Evolutionary conservation across 2,329 filamentous ascomycete genomes (phyloP).

Genomic region (Fusarium sp.): DNA sequence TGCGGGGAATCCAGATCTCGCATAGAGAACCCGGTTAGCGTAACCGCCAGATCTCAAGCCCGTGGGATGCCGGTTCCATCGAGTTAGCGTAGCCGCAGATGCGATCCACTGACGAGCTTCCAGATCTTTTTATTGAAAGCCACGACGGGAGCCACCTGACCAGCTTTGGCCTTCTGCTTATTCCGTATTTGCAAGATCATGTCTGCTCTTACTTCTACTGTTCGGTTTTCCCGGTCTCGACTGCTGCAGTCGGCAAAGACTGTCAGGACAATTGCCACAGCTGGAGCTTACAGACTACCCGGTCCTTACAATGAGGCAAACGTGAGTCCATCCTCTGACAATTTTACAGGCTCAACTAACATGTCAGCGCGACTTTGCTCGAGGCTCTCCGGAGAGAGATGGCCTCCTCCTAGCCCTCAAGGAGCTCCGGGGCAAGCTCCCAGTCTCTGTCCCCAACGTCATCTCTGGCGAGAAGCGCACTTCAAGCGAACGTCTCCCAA

Average conservation of each 20-base stretch:
- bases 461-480: constrained; percentile 8
- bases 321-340: neutral
- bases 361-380: constrained; percentile 8
- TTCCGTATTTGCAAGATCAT: neutral
- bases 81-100: constrained; percentile 7
- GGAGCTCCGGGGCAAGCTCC: neutral
- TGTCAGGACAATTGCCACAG: constrained; percentile 6
- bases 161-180: neutral
- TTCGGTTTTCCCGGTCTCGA: constrained; percentile 1
- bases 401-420: constrained; percentile 4
- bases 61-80: neutral
- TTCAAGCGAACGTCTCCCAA: neutral
- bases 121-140: neutral
- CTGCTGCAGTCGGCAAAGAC: neutral
- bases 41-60: constrained; percentile 1
- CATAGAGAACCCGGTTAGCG: neutral
- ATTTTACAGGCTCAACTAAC: neutral
- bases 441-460: constrained; percentile 7
- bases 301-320: constrained; percentile 10
- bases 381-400: constrained; percentile 7
- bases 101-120: neutral
- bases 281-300: constrained; percentile 1
- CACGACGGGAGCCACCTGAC: neutral
- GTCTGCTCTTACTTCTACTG: neutral
- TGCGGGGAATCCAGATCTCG: constrained; percentile 3